Evolutionary conservation across 352 stramenopile genomes (phyloP).

Genomic region (Aphanomyces stellatus): DNA sequence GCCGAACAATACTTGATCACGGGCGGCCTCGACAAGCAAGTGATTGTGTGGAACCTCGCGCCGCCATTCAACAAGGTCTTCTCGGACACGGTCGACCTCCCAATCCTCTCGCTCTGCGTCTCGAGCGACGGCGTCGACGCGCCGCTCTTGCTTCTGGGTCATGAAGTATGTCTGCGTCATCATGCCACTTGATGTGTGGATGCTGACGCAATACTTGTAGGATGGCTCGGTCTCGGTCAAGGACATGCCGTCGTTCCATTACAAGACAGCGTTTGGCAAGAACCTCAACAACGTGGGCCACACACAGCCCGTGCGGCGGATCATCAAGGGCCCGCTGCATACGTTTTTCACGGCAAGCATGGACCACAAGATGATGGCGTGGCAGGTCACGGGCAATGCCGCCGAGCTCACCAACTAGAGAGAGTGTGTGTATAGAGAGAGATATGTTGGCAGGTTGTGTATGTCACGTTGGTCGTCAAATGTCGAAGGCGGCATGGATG

Average conservation of each 20-base stretch:
- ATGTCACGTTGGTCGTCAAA: too few species aligned
- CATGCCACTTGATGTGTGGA: not conserved
- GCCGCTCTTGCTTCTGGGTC: slow-evolving; percentile 71
- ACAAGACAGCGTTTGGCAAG: slow-evolving; percentile 64
- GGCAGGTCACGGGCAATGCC: slow-evolving; percentile 74
- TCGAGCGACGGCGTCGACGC: slow-evolving; percentile 51
- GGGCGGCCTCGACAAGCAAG: slow-evolving; percentile 63
- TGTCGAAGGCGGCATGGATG: too few species aligned
- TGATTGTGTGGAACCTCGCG: slow-evolving; percentile 76
- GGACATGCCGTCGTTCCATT: slow-evolving; percentile 74
- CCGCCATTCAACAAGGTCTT: slow-evolving; percentile 74
- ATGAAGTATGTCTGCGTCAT: slow-evolving; percentile 35
- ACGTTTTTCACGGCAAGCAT: slow-evolving; percentile 78
- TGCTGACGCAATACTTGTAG: slow-evolving; percentile 23
- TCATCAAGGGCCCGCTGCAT: slow-evolving; percentile 58
- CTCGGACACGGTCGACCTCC: slow-evolving; percentile 68
- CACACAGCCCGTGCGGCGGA: slow-evolving; percentile 64
- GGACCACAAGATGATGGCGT: slow-evolving; percentile 76
- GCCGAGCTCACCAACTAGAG: slow-evolving; percentile 42
- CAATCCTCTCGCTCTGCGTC: slow-evolving; percentile 66
- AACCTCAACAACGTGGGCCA: slow-evolving; percentile 53
- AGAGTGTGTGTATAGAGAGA: too few species aligned
- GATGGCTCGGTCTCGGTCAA: slow-evolving; percentile 76
- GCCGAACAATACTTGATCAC: slow-evolving; percentile 83
- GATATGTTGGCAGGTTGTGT: too few species aligned